phyloP scores from a whole-genome alignment of 306 rosid species.

The Gastrolobium bilobum region DNA sequence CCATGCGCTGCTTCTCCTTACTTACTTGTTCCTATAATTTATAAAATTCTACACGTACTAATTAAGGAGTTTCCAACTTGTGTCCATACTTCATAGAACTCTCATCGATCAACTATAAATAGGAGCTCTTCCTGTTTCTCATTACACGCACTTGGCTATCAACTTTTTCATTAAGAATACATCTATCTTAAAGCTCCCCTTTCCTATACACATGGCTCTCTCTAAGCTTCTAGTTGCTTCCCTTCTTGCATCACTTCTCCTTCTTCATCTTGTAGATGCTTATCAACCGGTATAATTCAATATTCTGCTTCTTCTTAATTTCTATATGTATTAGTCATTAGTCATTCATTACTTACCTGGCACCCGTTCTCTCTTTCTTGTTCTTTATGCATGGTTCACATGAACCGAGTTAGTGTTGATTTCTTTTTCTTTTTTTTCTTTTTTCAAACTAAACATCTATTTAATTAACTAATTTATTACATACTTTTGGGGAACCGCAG shows the following conservation, averaged over 20 bases:
- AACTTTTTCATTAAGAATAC: conserved; percentile 30
- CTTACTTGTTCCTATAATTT: conserved; percentile 1
- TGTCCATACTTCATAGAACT: neutral
- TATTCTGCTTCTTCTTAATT: conserved; percentile 1
- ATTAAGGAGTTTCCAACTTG: neutral
- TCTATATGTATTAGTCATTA: neutral
- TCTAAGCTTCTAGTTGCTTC: conserved; percentile 58
- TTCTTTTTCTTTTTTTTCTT: neutral
- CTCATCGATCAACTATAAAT: conserved; percentile 63
- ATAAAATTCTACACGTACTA: neutral
- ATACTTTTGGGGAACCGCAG: conserved; percentile 16
- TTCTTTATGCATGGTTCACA: neutral
- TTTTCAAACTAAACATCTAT: neutral
- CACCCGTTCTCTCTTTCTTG: neutral
- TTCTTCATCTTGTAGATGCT: conserved; percentile 54
- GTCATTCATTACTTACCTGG: neutral
- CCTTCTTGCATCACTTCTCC: conserved; percentile 59
- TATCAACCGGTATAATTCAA: conserved; percentile 45
- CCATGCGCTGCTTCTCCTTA: neutral
- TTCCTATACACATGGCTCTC: conserved; percentile 55
- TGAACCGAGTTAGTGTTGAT: neutral
- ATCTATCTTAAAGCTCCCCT: neutral
- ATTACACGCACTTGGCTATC: conserved; percentile 26
- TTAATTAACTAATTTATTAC: neutral
- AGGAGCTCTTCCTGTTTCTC: conserved; percentile 38